Percentiles rank a stretch among this genome's conserved stretches.
These are phyloP conservation scores for Dictyostelium citrinum DNA, from an alignment of 78 protist genomes.

Conservation along the genomic window DNA sequence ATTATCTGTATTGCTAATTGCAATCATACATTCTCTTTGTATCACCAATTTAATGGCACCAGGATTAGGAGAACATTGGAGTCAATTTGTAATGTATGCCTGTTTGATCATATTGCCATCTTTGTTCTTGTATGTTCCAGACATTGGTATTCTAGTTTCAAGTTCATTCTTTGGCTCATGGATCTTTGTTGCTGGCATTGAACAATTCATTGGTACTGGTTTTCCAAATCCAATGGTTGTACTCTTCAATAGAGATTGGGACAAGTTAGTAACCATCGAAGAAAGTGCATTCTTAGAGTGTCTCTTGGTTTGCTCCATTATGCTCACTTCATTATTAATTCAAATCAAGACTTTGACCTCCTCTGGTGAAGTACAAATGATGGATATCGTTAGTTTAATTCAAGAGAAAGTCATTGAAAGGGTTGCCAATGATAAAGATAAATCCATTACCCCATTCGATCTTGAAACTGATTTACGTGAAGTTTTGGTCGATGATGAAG, in stretches of 20 bases:
- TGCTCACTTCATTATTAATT: neutral
- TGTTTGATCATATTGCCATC: neutral
- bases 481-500: neutral
- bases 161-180: slow-evolving; percentile 57
- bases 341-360: neutral
- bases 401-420: neutral
- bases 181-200: slow-evolving; percentile 20
- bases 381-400: neutral
- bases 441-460: neutral
- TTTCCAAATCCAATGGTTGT: slow-evolving; percentile 36
- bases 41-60: slow-evolving; percentile 10
- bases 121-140: neutral
- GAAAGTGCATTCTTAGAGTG: slow-evolving; percentile 9
- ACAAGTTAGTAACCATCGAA: neutral
- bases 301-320: neutral
- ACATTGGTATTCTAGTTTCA: neutral
- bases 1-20: neutral
- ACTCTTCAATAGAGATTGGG: slow-evolving; percentile 6
- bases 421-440: neutral
- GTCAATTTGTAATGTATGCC: neutral
- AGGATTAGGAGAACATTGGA: neutral
- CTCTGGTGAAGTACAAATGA: neutral
- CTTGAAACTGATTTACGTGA: neutral
- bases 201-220: slow-evolving; percentile 35
- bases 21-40: neutral